These are phyloP conservation scores for Cadophora malorum DNA, from an alignment of 2,329 filamentous ascomycete species.

Conservation along the genomic window DNA sequence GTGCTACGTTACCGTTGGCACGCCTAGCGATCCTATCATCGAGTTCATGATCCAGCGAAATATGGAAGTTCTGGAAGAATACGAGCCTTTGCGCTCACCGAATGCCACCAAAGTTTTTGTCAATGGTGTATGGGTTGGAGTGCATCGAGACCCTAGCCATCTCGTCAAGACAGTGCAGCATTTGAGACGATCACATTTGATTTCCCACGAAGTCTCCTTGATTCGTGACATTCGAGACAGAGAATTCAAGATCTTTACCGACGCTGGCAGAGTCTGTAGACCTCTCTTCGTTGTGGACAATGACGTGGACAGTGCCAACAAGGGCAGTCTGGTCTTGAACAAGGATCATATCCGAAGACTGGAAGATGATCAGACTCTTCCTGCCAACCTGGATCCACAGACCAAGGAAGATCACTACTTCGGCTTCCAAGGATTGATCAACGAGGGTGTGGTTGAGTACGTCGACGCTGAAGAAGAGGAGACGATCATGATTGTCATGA, in stretches of 20 bases:
- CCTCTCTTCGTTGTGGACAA: slow-evolving; percentile 95
- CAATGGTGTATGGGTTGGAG: slow-evolving; percentile 97
- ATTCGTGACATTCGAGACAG: slow-evolving; percentile 96
- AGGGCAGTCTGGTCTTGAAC: slow-evolving; percentile 80
- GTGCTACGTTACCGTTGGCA: slow-evolving; percentile 97
- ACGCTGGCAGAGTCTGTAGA: slow-evolving; percentile 92
- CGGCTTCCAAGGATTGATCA: slow-evolving; percentile 87
- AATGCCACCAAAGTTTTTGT: slow-evolving; percentile 98
- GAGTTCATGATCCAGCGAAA: slow-evolving; percentile 96
- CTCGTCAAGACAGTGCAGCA: slow-evolving; percentile 80
- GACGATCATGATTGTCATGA: slow-evolving; percentile 99
- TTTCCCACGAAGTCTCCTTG: slow-evolving; percentile 92
- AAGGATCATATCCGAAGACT: slow-evolving; percentile 83
- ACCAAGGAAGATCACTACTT: slow-evolving; percentile 67
- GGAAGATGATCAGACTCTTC: slow-evolving; percentile 73
- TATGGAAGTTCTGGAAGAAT: slow-evolving; percentile 97
- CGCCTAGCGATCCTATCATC: slow-evolving; percentile 85
- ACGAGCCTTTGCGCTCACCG: slow-evolving; percentile 82
- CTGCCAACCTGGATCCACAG: slow-evolving; percentile 63
- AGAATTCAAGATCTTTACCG: slow-evolving; percentile 98
- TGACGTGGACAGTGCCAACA: slow-evolving; percentile 74
- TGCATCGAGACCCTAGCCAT: slow-evolving; percentile 86
- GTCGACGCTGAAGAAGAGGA: slow-evolving; percentile 98
- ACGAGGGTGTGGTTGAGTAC: slow-evolving; percentile 89
- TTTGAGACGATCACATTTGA: slow-evolving; percentile 79